Percentiles rank a stretch among this genome's conserved stretches.
These are phyloP conservation scores for Rhodomyrtus psidioides DNA, from an alignment of 441 rosid genomes.

Conservation along the genomic window DNA sequence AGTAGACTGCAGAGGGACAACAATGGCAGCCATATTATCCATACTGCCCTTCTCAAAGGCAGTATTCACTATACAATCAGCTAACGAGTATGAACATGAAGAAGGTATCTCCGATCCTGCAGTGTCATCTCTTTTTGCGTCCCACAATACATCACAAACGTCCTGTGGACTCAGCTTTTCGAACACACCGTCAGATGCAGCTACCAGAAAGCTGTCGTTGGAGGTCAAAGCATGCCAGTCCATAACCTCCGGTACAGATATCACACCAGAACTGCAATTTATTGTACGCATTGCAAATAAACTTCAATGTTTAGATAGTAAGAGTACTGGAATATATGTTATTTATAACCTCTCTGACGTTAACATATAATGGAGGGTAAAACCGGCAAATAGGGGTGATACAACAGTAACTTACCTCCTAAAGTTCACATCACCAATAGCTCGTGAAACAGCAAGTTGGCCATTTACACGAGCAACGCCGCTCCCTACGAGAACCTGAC, in stretches of 20 bases:
- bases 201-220: constrained; percentile 84
- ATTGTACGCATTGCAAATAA: neutral
- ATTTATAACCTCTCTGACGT: neutral
- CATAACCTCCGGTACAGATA: constrained; percentile 81
- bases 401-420: constrained; percentile 38
- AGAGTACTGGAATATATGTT: neutral
- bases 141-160: constrained; percentile 78
- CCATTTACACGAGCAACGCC: constrained; percentile 89
- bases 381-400: neutral
- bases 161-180: constrained; percentile 75
- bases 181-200: constrained; percentile 91
- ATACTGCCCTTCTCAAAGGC: constrained; percentile 76
- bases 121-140: constrained; percentile 31
- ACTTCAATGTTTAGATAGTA: neutral
- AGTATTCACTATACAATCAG: constrained; percentile 71
- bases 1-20: constrained; percentile 59
- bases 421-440: constrained; percentile 74
- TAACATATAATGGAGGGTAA: neutral
- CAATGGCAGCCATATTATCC: constrained; percentile 85
- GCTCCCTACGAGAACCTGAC: constrained; percentile 71
- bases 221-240: constrained; percentile 68
- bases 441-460: constrained; percentile 84
- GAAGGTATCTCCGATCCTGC: constrained; percentile 39
- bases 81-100: constrained; percentile 62
- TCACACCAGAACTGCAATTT: constrained; percentile 68